Evolutionary conservation across 2,329 filamentous ascomycete genomes (phyloP), one percentile per base, ranked within the genome.

Genomic region (Fusarium tuaranense): DNA sequence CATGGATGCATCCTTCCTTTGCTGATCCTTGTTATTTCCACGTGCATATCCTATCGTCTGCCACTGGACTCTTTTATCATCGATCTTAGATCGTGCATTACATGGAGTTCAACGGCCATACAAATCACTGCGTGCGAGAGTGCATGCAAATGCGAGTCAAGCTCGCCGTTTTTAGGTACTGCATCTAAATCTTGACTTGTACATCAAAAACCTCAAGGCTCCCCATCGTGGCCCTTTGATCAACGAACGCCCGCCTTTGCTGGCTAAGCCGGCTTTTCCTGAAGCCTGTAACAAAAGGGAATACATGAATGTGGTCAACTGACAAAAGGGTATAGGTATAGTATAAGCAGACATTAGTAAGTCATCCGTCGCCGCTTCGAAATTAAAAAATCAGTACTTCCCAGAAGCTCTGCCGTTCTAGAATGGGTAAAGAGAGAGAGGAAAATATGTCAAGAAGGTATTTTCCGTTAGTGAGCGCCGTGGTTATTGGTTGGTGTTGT

Each of bases 361-460:
- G 58, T 70, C 65, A 65, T 76, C 69, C 58, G 34, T 68, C 65
- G 51, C 67, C 70, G 59, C 70, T 68, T 76, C 51, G 67, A 74
- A 67, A 72, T 72, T 61, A 30, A 57, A 69, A 71, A 61, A 57
- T 59, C 46, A 67, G 67, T 76, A 71, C 77, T 77, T 77, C 76
- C 77, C 74, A 77, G 74, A 78, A 78, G 71, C 62, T 69, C 64
- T 76, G 71, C 77, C 73, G 60, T 55, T 61, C 25, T 44, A 61
- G 61, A 68, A 68, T 27, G 48, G 36, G 65, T 65, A 65, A 70
- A 67, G 67, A 65, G 69, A 61, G 36, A 55, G 58, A 61, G 58
- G 62, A 70, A 68, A 53, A 65, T 67, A 65, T 67, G 65, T 58
- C 38, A 66, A 67, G 63, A 66, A 62, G 25, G 53, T 61, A 48